phyloP scores from a whole-genome alignment of 106 monocot genomes.

The Acorus calamus region DNA sequence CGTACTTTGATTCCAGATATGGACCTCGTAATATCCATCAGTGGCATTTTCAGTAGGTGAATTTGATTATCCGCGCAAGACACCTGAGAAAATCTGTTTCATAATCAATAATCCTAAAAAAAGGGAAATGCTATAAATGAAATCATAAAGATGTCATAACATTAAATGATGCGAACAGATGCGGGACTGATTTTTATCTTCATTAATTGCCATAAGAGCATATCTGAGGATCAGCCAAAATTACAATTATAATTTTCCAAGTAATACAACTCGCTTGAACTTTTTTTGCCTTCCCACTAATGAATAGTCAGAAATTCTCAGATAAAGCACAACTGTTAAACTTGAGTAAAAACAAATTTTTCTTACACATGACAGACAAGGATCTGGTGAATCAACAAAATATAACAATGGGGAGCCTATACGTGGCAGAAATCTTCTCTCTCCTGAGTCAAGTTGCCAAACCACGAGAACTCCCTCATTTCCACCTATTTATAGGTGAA shows the following conservation, averaged over 20 bases:
- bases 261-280: too few species aligned
- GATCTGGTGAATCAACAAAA: constrained; percentile 62
- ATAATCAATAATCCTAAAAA: neutral
- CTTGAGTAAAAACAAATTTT: too few species aligned
- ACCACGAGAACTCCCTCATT: constrained; percentile 92
- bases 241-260: too few species aligned
- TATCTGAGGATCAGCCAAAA: too few species aligned
- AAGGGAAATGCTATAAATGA: neutral
- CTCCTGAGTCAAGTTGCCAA: constrained; percentile 94
- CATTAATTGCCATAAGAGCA: too few species aligned
- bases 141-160: too few species aligned
- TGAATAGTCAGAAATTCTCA: too few species aligned
- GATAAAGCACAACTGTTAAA: too few species aligned
- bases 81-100: constrained; percentile 42
- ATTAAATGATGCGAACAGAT: too few species aligned
- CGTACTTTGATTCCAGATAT: constrained; percentile 92
- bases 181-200: too few species aligned
- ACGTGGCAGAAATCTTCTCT: constrained; percentile 75
- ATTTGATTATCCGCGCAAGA: constrained; percentile 86
- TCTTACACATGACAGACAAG: constrained; percentile 84
- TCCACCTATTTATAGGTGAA: constrained; percentile 43
- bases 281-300: too few species aligned
- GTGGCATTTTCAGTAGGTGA: constrained; percentile 81
- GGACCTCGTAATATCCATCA: constrained; percentile 67
- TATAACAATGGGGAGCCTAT: constrained; percentile 72